Evolutionary conservation across 1,284 basidiomycete genomes (phyloP), one percentile per base, ranked within the genome.

Genomic region (Heterobasidion annosum): DNA sequence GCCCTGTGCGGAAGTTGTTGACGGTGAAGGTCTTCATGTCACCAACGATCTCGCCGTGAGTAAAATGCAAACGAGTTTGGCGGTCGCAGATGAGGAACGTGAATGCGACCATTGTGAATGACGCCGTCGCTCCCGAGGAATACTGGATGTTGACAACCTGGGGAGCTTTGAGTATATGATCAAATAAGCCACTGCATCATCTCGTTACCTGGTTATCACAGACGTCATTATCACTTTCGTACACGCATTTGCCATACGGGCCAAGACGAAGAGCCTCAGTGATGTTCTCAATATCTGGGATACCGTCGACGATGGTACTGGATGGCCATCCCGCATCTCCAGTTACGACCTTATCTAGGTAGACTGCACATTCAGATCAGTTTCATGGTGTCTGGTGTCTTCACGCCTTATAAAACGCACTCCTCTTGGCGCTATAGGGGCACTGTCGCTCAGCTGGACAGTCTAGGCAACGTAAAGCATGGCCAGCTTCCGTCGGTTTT

Each of bases 381-480:
- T 25, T 25, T 25, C 25, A 25, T 25, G 25, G 25, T 25, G 25
- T 25, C 3, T 43, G 40, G 5, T 13, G 40, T 13, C 13, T 43
- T 3, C 3, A 43, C 4, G 16, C 16, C 4, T 13, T 16, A 5
- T 0, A 13, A 16, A 13, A 61, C 78, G 52, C 60, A 88, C 89
- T 81, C 73, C 83, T 87, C 74, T 91, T 91, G 32, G 91, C 90
- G 60, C 88, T 91, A 68, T 92, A 93, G 2, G 88, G 76, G 62
- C 91, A 93, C 37, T 86, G 77, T 32, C 72, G 71, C 67, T 91
- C 83, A 16, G 80, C 71, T 0, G 82, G 73, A 68, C 91, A 93
- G 16, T 90, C 85, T 34, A 88, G 65, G 65, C 91, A 93, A 34
- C 83, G 77, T 7, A 72, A 82, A 0, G 85, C 85, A 40, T 71